A percentile compares a stretch with the other conserved stretches of the same genome.
These are phyloP conservation scores for Austroboletus niveus DNA, from an alignment of 1,284 basidiomycete genomes.

Conservation along the genomic window DNA sequence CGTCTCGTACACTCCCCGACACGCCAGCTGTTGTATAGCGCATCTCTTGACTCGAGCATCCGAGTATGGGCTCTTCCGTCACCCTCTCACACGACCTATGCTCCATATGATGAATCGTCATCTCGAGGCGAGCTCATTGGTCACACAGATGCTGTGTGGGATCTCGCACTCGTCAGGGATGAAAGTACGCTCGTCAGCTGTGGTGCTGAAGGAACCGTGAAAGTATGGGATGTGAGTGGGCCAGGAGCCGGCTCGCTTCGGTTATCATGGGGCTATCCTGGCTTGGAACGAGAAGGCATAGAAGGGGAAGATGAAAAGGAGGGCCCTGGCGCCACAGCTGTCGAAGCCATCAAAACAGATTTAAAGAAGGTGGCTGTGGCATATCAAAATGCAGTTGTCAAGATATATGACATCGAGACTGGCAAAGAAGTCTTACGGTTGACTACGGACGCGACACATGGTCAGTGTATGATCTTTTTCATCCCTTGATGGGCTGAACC, in stretches of 20 bases:
- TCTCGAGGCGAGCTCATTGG: conserved; percentile 82
- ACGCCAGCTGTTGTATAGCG: conserved; percentile 82
- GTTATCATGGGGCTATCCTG: conserved; percentile 79
- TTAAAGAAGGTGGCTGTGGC: conserved; percentile 85
- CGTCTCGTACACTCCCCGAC: conserved; percentile 81
- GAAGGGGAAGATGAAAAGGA: conserved; percentile 51
- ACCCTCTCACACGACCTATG: conserved; percentile 76
- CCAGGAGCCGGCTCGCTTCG: conserved; percentile 56
- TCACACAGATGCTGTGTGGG: conserved; percentile 96
- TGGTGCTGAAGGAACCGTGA: conserved; percentile 88
- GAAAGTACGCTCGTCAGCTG: conserved; percentile 84
- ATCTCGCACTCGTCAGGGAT: conserved; percentile 75
- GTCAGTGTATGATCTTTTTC: conserved; percentile 40
- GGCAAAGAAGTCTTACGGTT: conserved; percentile 78
- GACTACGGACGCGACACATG: conserved; percentile 67
- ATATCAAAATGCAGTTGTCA: conserved; percentile 87
- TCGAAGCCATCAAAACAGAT: conserved; percentile 78
- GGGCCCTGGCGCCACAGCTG: conserved; percentile 71
- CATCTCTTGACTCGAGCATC: conserved; percentile 91
- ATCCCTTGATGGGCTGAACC: background rate
- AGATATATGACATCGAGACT: conserved; percentile 85
- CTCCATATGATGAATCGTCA: conserved; percentile 80
- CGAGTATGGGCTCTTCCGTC: conserved; percentile 85
- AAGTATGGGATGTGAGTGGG: conserved; percentile 86
- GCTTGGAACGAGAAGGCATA: conserved; percentile 52